Base-by-base conservation (phyloP, 2,329 filamentous ascomycete genomes). In the Akanthomyces muscarius region DNA sequence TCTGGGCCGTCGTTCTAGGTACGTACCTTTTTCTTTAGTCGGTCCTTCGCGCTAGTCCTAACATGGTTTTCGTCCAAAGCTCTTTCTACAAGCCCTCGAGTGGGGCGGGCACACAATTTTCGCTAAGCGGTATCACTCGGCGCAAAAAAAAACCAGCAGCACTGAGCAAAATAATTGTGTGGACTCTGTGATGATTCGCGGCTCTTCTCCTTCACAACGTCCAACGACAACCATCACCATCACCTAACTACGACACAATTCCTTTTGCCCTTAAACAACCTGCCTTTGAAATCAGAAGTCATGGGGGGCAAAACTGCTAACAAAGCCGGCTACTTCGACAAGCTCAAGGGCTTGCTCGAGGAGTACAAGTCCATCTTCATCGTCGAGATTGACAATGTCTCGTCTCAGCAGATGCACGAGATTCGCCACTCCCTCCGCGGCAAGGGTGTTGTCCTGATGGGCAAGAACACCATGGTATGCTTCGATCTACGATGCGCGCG, bases 351-450 rank as follows among this genome's bases (percentile, higher is more conserved):
- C 81, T 88, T 98, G 80, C 89, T 99, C 80, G 91, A 98, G 85
- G 89, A 92, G 80, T 98, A 96, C 90, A 88, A 87, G 80, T 94
- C 90, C 77, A 90, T 98, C 85, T 98, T 99, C 91, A 93, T 99
- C 81, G 93, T 97, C 80, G 77, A 88, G 77, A 89, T 94, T 78
- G 91, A 98, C 92, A 99, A 98, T 99, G 95, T 99, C 88, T 92
- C 89, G 81, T 99, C 95, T 73, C 95, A 99, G 89, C 96, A 99
- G 89, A 99, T 99, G 96, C 95, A 99, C 91, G 95, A 99, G 88
- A 98, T 99, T 81, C 91, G 95, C 80, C 83, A 89, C 76, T 82
- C 91, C 75, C 90, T 99, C 80, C 93, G 95, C 79, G 89, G 89
- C 68, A 83, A 96, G 81, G 93, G 87, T 82, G 90, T 98, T 73